Conservation (phyloP, 768 basidiomycete genomes). For the Lactarius sanguifluus region DNA sequence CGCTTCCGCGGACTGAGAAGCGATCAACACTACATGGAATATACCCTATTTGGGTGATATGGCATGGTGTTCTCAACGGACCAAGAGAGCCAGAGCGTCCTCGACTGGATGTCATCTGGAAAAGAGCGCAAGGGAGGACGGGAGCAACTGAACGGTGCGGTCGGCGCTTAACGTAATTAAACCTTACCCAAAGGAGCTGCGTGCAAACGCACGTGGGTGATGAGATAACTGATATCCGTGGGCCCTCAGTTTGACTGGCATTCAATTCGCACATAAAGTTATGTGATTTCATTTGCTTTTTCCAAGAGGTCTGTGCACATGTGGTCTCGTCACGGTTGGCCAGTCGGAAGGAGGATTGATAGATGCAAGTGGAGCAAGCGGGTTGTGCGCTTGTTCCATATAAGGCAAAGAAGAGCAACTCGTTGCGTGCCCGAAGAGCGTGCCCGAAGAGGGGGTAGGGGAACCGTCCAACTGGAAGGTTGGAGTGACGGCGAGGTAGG, state of each 20-base stretch:
- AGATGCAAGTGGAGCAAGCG: neutral
- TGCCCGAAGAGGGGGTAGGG: neutral
- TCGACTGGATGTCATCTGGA: neutral
- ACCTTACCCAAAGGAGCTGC: slow-evolving; percentile 1
- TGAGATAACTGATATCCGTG: neutral
- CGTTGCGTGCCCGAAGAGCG: neutral
- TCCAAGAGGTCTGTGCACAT: neutral
- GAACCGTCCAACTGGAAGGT: slow-evolving; percentile 5
- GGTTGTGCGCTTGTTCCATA: neutral
- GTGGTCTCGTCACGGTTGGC: neutral
- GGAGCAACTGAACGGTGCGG: neutral
- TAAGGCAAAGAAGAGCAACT: neutral
- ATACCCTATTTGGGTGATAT: neutral
- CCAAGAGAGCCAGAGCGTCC: neutral
- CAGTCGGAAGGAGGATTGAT: neutral
- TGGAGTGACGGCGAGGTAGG: neutral
- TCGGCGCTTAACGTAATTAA: neutral
- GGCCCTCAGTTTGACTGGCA: neutral
- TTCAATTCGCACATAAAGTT: neutral
- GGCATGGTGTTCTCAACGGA: neutral
- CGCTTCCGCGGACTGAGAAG: slow-evolving; percentile 1
- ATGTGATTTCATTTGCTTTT: neutral
- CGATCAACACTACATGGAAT: neutral
- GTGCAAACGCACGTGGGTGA: neutral
- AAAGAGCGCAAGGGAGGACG: no score